Percentiles rank a stretch among this genome's conserved stretches.
Evolutionary conservation across 2,329 filamentous ascomycete species (phyloP).

Genomic region (Hypoxylon sp.): DNA sequence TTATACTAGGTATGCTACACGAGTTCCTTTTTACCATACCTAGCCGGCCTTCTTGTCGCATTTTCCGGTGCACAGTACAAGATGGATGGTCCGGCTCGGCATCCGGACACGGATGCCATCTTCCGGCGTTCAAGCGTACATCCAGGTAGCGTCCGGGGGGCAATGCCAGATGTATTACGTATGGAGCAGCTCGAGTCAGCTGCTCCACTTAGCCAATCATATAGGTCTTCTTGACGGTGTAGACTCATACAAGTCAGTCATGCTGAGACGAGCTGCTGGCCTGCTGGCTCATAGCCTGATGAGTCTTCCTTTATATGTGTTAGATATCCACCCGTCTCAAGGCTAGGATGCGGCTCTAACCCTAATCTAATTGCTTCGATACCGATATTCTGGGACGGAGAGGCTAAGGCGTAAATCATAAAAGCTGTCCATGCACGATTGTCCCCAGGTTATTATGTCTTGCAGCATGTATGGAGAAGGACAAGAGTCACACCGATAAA

Average conservation of each 20-base stretch:
- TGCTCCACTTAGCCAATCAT: not conserved
- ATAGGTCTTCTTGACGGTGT: not conserved
- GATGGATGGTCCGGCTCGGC: conserved; percentile 66
- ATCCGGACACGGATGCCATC: conserved; percentile 69
- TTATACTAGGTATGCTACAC: conserved; percentile 70
- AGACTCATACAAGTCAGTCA: not conserved
- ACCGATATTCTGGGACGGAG: conserved; percentile 11
- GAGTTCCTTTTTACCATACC: conserved; percentile 70
- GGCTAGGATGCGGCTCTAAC: not conserved
- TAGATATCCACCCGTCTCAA: not conserved
- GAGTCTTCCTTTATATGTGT: not conserved
- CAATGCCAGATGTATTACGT: no score
- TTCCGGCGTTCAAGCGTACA: conserved; percentile 54
- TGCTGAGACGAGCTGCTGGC: no score
- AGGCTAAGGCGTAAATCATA: not conserved
- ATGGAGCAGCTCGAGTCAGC: conserved; percentile 7
- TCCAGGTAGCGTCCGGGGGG: conserved; percentile 67
- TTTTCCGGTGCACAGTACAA: conserved; percentile 74
- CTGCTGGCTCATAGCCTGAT: conserved; percentile 1
- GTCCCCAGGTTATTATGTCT: conserved; percentile 20
- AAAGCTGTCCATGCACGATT: conserved; percentile 8
- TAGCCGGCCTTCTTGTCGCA: conserved; percentile 79
- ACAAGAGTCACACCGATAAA: conserved; percentile 26
- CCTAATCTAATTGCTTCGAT: not conserved
- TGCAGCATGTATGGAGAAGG: conserved; percentile 25